Evolutionary conservation across 208 protist species (phyloP), one percentile per base, ranked within the genome.

Genomic region (Novymonas esmeraldas): DNA sequence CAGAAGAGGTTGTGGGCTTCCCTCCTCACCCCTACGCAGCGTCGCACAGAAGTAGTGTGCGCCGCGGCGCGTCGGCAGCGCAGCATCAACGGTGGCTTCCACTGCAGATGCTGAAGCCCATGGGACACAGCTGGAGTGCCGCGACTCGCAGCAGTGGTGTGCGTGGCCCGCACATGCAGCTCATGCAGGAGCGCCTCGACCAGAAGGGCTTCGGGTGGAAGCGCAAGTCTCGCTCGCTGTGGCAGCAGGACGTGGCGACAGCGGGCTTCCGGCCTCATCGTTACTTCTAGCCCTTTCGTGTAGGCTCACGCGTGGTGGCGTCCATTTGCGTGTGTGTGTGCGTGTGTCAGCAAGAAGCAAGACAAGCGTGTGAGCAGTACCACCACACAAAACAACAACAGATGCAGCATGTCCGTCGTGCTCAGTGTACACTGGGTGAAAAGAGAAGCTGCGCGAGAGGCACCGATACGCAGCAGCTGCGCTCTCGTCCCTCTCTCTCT

Each of bases 161-260:
- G 14, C 84, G 87, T 22, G 81, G 84, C 3, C 87, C 82, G 42
- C 60, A 77, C 58, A 85, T 82, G 79, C 81, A 90, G 49, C 79
- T 95, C n/a, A 77, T 84, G 73, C 90, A 95, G 62, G 87, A 95
- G 58, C 82, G 90, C 18, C 64, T 95, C 16, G 85, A 95, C 69
- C 79, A 82, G 42, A 92, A 92, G 65, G 90, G 90, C 28, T 93
- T 95, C 69, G 90, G 90, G 2, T 95, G 87, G 86, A 95, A 95
- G 62, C 75, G 80, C 18, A 95, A 93, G 72, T 90, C 87, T 0
- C 81, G 90, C 41, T 92, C 81, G 0, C 77, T 95, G 3, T 95
- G 90, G 90, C 90, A 95, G 76, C 90, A 93, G 52, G 90, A 95
- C 57, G 80, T 90, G 52, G 79, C 64, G 49, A 95, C 90, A 2